These are phyloP conservation scores for Candida tropicalis DNA, from an alignment of 1,139 yeast species.

Conservation along the genomic window DNA sequence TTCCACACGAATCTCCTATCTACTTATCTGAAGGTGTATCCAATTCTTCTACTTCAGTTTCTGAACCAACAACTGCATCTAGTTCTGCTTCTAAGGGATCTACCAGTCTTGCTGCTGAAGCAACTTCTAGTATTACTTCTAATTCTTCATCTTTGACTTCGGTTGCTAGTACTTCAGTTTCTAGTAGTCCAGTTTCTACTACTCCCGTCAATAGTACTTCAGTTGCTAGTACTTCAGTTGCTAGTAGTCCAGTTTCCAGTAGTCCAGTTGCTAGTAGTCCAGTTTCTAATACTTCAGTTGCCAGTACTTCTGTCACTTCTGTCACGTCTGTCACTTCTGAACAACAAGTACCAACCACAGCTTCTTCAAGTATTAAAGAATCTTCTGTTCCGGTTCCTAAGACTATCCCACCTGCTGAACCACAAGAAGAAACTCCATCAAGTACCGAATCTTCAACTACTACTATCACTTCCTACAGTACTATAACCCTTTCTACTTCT, in stretches of 20 bases:
- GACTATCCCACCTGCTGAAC: constrained; percentile 1
- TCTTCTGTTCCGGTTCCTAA: constrained; percentile 8
- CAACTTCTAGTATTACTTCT: too few relatives aligned
- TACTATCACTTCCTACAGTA: constrained; percentile 8
- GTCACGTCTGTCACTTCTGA: neutral
- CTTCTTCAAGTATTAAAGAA: constrained; percentile 4
- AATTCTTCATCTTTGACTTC: too few relatives aligned
- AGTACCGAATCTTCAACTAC: neutral
- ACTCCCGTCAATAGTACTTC: neutral
- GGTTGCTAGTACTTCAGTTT: too few relatives aligned
- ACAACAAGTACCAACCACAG: neutral
- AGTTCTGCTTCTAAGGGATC: too few relatives aligned
- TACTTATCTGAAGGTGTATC: too few relatives aligned
- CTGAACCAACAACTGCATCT: too few relatives aligned
- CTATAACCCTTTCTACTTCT: constrained; percentile 2
- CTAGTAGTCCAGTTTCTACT: too few relatives aligned
- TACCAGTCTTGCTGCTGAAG: too few relatives aligned
- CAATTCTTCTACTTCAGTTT: too few relatives aligned
- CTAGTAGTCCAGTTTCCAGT: neutral
- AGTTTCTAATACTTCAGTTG: neutral
- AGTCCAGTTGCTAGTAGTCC: neutral
- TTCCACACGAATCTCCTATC: neutral
- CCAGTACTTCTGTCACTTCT: constrained; percentile 1
- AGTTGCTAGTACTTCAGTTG: neutral
- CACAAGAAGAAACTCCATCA: neutral